These are phyloP conservation scores for Hortaea sp. DNA, from an alignment of 2,329 filamentous ascomycete genomes.

Conservation along the genomic window DNA sequence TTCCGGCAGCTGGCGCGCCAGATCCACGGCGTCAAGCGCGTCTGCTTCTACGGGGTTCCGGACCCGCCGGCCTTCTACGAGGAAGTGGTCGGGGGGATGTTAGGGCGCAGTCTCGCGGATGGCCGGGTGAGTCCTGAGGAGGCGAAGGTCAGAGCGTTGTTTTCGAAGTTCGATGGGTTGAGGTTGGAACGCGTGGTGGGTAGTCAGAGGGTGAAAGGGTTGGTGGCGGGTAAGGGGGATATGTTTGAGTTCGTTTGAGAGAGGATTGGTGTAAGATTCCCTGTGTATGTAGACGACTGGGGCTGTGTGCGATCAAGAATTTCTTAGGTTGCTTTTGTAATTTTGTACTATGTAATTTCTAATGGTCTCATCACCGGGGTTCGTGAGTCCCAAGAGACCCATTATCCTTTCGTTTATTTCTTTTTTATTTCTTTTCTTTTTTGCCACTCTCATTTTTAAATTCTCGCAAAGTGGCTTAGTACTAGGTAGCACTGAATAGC, in stretches of 20 bases:
- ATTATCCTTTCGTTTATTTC: too few relatives aligned
- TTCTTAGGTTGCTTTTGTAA: too few relatives aligned
- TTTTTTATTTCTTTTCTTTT: too few relatives aligned
- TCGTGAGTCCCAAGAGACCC: too few relatives aligned
- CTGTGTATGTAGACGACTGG: too few relatives aligned
- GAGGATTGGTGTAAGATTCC: not conserved
- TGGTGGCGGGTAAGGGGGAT: constrained; percentile 63
- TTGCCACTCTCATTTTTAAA: too few relatives aligned
- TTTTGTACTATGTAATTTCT: too few relatives aligned
- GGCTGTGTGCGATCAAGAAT: too few relatives aligned
- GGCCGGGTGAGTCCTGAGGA: constrained; percentile 40
- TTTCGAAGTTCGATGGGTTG: constrained; percentile 82
- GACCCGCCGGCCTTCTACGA: constrained; percentile 78
- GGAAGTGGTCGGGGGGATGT: constrained; percentile 61
- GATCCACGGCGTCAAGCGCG: constrained; percentile 66
- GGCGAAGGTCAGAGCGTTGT: constrained; percentile 48
- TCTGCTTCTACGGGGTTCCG: constrained; percentile 85
- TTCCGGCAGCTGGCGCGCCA: constrained; percentile 54
- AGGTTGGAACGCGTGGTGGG: constrained; percentile 84
- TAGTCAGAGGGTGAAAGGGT: constrained; percentile 65
- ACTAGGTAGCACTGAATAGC: too few relatives aligned
- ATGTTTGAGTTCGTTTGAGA: constrained; percentile 82
- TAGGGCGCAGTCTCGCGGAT: constrained; percentile 25
- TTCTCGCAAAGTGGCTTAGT: too few relatives aligned
- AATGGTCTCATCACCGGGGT: too few relatives aligned